Evolutionary conservation across 2,329 filamentous ascomycete species (phyloP), one percentile per base, ranked within the genome.

Genomic region (Neoarthrinium moseri): DNA sequence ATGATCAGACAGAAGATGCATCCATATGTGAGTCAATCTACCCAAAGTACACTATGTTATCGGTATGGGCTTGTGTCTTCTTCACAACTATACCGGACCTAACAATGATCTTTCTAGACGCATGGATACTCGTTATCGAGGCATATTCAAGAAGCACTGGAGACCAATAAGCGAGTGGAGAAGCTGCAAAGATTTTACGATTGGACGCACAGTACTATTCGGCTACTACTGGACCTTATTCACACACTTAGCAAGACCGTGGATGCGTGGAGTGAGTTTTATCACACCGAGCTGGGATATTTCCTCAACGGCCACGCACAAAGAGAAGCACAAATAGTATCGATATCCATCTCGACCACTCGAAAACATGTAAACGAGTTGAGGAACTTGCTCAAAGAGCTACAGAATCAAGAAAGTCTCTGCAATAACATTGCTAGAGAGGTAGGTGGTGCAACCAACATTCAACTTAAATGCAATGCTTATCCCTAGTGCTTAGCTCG

Each of bases 1-100:
- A 44, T 24, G 38, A 29, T 51, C 13, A 46, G 49, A 27, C 42
- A 41, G 15, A 51, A 29, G 29, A 38, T 23, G 23, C 23, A 38
- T 8, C 2, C 35, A 2, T 22, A 38, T 24, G 35, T 38, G n/a
- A 38, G 34, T 20, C 20, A 1, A 11, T 13, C 20, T 21, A 23
- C 3, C n/a, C n/a, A 18, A n/a, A 8, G n/a, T 34, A 15, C 15
- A n/a, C n/a, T n/a, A n/a, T n/a, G n/a, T n/a, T n/a, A n/a, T n/a
- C n/a, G n/a, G n/a, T n/a, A n/a, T n/a, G n/a, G n/a, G n/a, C n/a
- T n/a, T n/a, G n/a, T 34, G 32, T 17, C 3, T 34, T 1, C 12
- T 34, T 6, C 3, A 18, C 32, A 34, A n/a, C n/a, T n/a, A n/a
- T n/a, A n/a, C n/a, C n/a, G n/a, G n/a, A n/a, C n/a, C n/a, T n/a